Evolutionary conservation across 306 rosid genomes (phyloP).

Genomic region (Carpinus viminea): DNA sequence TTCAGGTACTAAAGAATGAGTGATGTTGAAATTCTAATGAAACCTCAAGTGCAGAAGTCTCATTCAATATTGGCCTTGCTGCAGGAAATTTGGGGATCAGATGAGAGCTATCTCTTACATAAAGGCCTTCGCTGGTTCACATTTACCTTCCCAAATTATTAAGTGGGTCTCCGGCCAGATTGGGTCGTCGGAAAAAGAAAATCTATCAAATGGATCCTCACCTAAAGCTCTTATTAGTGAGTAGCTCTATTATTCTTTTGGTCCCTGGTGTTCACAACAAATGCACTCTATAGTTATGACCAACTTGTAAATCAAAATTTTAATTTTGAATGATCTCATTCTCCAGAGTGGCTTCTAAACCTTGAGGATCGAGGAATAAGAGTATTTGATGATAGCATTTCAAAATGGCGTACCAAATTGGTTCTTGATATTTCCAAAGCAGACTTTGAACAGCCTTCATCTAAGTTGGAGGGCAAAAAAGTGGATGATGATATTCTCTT

Average conservation of each 20-base stretch:
- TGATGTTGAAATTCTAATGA: constrained; percentile 4
- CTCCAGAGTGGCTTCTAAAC: constrained; percentile 66
- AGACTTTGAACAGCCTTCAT: constrained; percentile 20
- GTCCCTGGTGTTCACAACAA: background rate
- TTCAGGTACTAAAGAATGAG: constrained; percentile 46
- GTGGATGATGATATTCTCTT: constrained; percentile 54
- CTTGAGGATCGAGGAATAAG: constrained; percentile 62
- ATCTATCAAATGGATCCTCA: constrained; percentile 43
- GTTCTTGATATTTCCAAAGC: constrained; percentile 33
- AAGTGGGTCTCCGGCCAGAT: constrained; percentile 47
- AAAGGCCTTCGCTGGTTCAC: constrained; percentile 63
- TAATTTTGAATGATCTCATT: constrained; percentile 26
- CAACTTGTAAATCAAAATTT: constrained; percentile 20
- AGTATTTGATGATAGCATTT: constrained; percentile 56
- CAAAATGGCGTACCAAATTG: constrained; percentile 36
- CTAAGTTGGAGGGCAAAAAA: constrained; percentile 36
- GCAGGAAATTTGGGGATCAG: constrained; percentile 70
- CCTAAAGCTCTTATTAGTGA: constrained; percentile 61
- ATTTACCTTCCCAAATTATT: constrained; percentile 47
- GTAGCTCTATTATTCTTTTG: constrained; percentile 17
- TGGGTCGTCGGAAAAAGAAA: constrained; percentile 42
- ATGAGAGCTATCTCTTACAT: constrained; percentile 56
- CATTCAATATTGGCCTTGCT: constrained; percentile 19
- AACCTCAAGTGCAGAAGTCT: constrained; percentile 18
- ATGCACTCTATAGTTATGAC: constrained; percentile 6